These are phyloP conservation scores for Fusarium beomiforme DNA, from an alignment of 2,329 filamentous ascomycete genomes.

Conservation along the genomic window DNA sequence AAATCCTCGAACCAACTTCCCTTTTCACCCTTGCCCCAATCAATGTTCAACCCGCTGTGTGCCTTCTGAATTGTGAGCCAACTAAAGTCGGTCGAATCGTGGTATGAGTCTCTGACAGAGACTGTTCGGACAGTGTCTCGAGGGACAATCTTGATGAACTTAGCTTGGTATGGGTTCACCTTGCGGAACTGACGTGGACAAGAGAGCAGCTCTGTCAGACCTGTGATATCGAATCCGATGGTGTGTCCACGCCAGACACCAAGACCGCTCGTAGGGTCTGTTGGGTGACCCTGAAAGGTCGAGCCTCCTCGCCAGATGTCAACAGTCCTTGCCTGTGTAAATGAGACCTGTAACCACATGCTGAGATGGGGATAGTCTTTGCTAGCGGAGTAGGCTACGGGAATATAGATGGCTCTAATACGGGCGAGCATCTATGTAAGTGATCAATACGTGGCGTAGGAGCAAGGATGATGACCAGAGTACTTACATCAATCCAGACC, in stretches of 20 bases:
- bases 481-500: neutral
- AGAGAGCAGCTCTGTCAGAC: neutral
- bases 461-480: no score
- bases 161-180: neutral
- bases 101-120: neutral
- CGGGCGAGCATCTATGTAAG: neutral
- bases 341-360: neutral
- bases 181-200: neutral
- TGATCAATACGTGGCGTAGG: no score
- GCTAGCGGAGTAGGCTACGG: neutral
- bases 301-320: neutral
- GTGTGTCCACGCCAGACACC: neutral
- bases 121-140: neutral
- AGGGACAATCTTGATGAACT: neutral
- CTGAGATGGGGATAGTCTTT: neutral
- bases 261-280: accelerated
- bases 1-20: neutral
- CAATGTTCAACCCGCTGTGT: neutral
- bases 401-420: neutral
- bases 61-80: neutral
- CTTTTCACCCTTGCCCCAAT: neutral
- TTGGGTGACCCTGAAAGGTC: neutral
- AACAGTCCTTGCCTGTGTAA: neutral
- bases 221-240: neutral
- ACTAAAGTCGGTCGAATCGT: neutral